Conservation (phyloP, 495 filamentous ascomycete species). For the Trichodelitschia bisporula region DNA sequence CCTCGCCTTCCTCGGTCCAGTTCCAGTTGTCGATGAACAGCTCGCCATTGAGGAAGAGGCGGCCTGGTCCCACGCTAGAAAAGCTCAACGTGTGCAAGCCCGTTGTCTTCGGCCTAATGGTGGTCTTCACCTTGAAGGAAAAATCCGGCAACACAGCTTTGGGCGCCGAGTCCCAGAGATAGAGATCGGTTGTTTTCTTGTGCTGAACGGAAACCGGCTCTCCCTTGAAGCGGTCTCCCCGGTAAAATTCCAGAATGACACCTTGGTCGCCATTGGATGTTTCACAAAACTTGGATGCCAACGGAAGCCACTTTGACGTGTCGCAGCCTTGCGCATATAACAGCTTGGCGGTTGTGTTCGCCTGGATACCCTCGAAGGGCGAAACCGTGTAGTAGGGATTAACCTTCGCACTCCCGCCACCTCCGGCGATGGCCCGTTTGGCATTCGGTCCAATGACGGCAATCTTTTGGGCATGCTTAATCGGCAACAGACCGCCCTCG, state of each 20-base stretch:
- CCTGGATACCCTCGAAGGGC: constrained; percentile 39
- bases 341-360: constrained; percentile 19
- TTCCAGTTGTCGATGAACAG: constrained; percentile 53
- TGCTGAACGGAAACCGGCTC: constrained; percentile 26
- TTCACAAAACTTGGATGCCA: constrained; percentile 32
- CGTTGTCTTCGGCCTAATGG: constrained; percentile 18
- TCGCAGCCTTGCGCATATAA: constrained; percentile 32
- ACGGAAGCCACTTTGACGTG: constrained; percentile 39
- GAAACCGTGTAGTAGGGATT: constrained; percentile 57
- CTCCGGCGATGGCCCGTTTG: constrained; percentile 49
- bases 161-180: constrained; percentile 45
- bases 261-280: constrained; percentile 29
- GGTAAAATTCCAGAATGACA: constrained; percentile 36
- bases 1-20: constrained; percentile 36
- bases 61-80: constrained; percentile 10
- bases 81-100: constrained; percentile 12
- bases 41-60: constrained; percentile 9
- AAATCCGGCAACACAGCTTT: constrained; percentile 27
- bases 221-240: constrained; percentile 34
- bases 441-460: constrained; percentile 66
- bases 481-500: constrained; percentile 10
- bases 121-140: constrained; percentile 32
- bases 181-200: constrained; percentile 35
- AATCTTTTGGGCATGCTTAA: constrained; percentile 22
- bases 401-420: constrained; percentile 59